Evolutionary conservation across 2,329 filamentous ascomycete species (phyloP).

Genomic region (Diaporthe sp.): DNA sequence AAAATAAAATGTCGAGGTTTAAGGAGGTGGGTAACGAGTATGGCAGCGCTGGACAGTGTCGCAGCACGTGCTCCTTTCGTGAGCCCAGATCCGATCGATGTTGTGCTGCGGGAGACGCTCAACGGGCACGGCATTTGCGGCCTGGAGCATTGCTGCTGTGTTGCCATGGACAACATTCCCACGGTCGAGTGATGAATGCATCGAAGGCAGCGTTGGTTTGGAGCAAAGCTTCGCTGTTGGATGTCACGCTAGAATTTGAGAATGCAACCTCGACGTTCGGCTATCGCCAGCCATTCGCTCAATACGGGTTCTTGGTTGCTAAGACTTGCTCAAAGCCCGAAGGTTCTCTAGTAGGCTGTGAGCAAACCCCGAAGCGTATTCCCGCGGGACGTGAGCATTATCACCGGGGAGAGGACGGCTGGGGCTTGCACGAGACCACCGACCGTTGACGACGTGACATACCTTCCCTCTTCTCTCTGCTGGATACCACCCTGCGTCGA

Average conservation of each 20-base stretch:
- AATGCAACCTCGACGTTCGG: conserved; percentile 17
- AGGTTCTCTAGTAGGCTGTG: background rate
- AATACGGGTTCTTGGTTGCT: conserved; percentile 9
- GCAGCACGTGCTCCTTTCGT: background rate
- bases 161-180: background rate
- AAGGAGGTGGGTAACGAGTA: background rate
- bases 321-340: conserved; percentile 16
- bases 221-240: background rate
- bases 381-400: conserved; percentile 12
- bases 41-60: background rate
- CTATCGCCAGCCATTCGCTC: conserved; percentile 28
- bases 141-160: background rate
- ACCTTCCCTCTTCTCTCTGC: background rate
- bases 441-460: background rate
- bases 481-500: conserved; percentile 1
- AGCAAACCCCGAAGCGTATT: conserved; percentile 31
- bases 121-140: background rate
- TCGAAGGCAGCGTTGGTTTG: background rate
- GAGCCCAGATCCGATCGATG: background rate
- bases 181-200: background rate
- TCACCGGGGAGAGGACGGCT: background rate
- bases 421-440: background rate
- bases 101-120: background rate
- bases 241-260: background rate
- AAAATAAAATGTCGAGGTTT: background rate